Conservation (phyloP, 1,284 basidiomycete genomes). For the Mycena citricolor region DNA sequence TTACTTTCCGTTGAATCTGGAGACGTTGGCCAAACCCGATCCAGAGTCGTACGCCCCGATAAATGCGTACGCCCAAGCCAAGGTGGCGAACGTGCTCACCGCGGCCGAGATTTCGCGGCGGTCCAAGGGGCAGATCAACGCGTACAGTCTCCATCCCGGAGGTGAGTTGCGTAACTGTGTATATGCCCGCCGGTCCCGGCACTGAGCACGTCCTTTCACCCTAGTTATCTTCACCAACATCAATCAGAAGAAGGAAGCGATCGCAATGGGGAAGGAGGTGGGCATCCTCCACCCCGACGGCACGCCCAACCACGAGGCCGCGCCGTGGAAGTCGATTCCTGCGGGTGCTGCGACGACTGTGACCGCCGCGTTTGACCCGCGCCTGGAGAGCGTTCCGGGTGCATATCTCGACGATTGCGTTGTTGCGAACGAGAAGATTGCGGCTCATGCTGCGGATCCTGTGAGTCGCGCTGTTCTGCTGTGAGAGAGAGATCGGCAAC, state of each 20-base stretch:
- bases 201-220: not conserved
- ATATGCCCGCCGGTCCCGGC: not conserved
- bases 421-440: constrained; percentile 6
- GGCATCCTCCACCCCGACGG: constrained; percentile 15
- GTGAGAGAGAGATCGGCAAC: too few species aligned
- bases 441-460: constrained; percentile 12
- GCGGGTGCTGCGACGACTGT: constrained; percentile 17
- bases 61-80: constrained; percentile 2
- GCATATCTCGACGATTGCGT: constrained; percentile 8
- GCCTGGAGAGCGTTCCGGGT: constrained; percentile 11
- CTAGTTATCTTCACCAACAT: constrained; percentile 5
- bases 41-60: not conserved
- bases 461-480: not conserved
- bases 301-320: not conserved
- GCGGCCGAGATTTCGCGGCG: constrained; percentile 3
- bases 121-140: not conserved
- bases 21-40: not conserved
- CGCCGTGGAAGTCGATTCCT: constrained; percentile 15
- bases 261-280: not conserved
- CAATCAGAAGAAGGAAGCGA: constrained; percentile 1
- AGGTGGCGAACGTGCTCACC: not conserved
- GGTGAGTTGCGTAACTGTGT: not conserved
- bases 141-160: constrained; percentile 7
- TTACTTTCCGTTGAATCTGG: not conserved
- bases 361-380: constrained; percentile 16